Conservation (phyloP, 2,329 filamentous ascomycete species). For the Neopestalotiopsis sp. region DNA sequence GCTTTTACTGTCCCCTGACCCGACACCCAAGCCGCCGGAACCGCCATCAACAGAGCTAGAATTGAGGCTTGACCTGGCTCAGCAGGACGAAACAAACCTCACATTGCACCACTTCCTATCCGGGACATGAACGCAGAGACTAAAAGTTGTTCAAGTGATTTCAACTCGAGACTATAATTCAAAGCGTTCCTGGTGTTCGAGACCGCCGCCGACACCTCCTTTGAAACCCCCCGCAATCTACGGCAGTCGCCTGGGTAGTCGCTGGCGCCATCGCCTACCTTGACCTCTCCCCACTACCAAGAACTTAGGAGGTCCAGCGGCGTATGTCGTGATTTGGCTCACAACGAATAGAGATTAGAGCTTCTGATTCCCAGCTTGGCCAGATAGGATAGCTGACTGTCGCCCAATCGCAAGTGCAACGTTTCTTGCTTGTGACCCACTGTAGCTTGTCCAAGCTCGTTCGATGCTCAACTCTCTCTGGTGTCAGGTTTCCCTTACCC, state of each 20-base stretch:
- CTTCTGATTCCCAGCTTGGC: not conserved
- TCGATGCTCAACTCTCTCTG: not conserved
- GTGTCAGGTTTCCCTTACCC: not conserved
- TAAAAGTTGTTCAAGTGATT: not conserved
- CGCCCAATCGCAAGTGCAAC: not conserved
- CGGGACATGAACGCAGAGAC: not conserved
- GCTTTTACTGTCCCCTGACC: not conserved
- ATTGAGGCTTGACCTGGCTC: not conserved
- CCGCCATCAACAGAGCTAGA: not conserved
- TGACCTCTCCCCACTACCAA: not conserved
- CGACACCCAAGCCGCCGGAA: not conserved
- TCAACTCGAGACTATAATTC: not conserved
- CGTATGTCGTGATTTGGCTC: not conserved
- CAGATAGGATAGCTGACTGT: not conserved
- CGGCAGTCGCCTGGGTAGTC: not conserved
- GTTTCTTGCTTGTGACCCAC: constrained; percentile 1
- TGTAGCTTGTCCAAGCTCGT: not conserved
- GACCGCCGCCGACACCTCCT: not conserved
- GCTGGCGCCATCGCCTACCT: not conserved
- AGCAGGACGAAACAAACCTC: not conserved
- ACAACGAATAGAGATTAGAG: not conserved
- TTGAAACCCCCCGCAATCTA: not conserved
- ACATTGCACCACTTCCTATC: not conserved
- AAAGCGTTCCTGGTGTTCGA: not conserved
- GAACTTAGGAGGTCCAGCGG: not conserved